These are phyloP conservation scores for Ophiostoma tasmaniense DNA, from an alignment of 2,329 filamentous ascomycete genomes.

Conservation along the genomic window DNA sequence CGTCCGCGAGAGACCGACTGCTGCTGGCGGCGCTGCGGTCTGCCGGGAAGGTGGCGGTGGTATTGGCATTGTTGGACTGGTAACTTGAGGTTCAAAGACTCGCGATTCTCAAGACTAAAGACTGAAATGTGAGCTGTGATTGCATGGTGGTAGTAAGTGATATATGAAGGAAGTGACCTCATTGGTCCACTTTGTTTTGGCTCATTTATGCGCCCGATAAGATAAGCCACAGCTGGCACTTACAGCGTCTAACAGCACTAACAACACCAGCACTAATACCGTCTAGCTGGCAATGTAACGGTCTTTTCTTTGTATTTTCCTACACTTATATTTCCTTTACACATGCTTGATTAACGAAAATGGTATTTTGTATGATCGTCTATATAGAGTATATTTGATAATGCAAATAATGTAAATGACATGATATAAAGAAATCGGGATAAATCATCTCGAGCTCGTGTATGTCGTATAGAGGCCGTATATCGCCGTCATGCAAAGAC, in stretches of 20 bases:
- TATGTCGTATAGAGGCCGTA: background rate
- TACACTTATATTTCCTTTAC: background rate
- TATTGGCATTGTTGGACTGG: conserved; percentile 21
- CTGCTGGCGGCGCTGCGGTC: background rate
- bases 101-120: background rate
- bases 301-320: background rate
- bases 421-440: conserved; percentile 1
- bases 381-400: background rate
- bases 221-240: background rate
- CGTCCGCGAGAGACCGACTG: conserved; percentile 32
- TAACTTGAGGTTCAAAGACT: background rate
- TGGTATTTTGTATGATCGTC: background rate
- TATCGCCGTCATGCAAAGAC: background rate
- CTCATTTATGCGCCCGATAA: background rate
- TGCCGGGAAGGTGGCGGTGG: background rate
- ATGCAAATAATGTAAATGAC: background rate
- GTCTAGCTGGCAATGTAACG: too few relatives aligned
- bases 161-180: background rate
- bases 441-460: background rate
- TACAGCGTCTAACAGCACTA: background rate
- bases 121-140: too few relatives aligned
- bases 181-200: conserved; percentile 4
- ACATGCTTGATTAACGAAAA: background rate
- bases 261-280: background rate
- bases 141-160: too few relatives aligned